Evolutionary conservation across 108 stramenopile species (phyloP), one percentile per base, ranked within the genome.

Genomic region (Fistulifera pelliculosa): DNA sequence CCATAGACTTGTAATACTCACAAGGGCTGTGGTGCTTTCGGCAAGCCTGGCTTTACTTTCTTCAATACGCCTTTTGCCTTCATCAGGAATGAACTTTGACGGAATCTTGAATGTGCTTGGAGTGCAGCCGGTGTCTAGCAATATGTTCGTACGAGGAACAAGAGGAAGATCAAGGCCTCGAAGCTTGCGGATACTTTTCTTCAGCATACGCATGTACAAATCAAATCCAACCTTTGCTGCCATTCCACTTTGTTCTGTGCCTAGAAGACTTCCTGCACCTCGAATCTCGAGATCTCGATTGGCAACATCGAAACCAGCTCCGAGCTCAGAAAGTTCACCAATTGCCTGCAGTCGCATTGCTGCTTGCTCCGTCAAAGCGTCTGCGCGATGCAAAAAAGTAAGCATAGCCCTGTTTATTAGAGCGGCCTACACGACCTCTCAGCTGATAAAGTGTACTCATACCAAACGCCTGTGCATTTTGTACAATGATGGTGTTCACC

Each of bases 391-490:
- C 8, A 97, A 74, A 11, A 48, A 97, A 85, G 64, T 88, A 88
- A 13, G 96, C 88, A 64, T 83, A 89, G 1, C 85, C 96, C 61
- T 93, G 83, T 35, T 70, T 49, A 60, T 93, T 77, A 35, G 85
- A 81, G 54, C 96, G 85, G 41, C 96, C 96, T 27, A 97, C 96
- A 13, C 96, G 76, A 21, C 96, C 96, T 43, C 93, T 64, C 3
- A 98, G 71, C 72, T 98, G 96, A 59, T 98, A 95, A 47, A 98
- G 69, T 25, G 94, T 90, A 15, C 83, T 76, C 77, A 98, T 85
- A 28, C 96, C 96, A 66, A 98, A 98, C 23, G 65, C 69, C 54
- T 96, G 87, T 35, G 90, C 81, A 58, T 95, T 86, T 60, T 84
- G 73, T 28, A 98, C 80, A 47, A 98, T 79, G 56, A 98, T 93